These are phyloP conservation scores for Botryosphaeria agaves DNA, from an alignment of 2,329 filamentous ascomycete genomes.

Conservation along the genomic window DNA sequence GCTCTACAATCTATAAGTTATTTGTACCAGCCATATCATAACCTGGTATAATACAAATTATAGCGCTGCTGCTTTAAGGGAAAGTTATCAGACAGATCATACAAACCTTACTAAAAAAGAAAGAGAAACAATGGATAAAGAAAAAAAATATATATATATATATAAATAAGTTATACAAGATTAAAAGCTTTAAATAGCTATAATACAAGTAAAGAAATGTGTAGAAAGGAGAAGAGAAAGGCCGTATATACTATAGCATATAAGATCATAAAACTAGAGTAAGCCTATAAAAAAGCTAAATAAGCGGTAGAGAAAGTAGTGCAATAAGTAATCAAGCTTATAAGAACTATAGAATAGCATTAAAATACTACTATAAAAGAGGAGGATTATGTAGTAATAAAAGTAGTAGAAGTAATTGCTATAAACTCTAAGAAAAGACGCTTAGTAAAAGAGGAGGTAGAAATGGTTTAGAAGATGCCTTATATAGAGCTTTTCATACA, in stretches of 20 bases:
- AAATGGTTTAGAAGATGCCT: not conserved
- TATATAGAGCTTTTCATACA: not conserved
- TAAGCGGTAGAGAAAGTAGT: not conserved
- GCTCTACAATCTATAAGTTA: no score
- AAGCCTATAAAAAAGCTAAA: not conserved
- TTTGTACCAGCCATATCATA: no score
- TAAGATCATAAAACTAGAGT: not conserved
- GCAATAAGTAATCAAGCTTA: not conserved
- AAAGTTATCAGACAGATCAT: no score
- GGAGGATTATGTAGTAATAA: not conserved
- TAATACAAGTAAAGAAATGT: not conserved
- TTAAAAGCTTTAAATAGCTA: not conserved
- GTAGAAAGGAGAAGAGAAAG: not conserved
- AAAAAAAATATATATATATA: not conserved
- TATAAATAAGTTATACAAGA: conserved; percentile 1
- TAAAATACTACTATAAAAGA: not conserved
- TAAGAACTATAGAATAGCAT: not conserved
- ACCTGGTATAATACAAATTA: no score
- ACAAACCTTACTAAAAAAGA: no score
- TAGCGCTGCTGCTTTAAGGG: no score
- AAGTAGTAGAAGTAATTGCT: not conserved
- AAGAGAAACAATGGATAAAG: no score
- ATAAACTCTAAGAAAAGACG: not conserved
- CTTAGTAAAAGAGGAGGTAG: not conserved
- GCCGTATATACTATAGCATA: not conserved